Conservation (phyloP, 192 early-diverging fungal genomes). For the Gigaspora rosea region DNA sequence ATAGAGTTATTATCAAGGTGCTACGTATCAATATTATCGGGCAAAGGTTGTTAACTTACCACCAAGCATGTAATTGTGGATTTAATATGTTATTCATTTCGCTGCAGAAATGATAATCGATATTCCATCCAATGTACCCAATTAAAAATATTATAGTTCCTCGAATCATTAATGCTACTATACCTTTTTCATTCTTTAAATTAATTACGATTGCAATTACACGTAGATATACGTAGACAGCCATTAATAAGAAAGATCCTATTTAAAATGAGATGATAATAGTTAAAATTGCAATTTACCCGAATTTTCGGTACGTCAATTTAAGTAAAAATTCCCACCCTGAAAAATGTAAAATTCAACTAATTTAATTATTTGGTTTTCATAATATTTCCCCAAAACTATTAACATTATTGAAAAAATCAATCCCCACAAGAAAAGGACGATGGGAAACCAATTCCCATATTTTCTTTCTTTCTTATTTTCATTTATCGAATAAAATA, state of each 20-base stretch:
- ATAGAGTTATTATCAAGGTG: not conserved
- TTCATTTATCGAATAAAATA: conserved; percentile 40
- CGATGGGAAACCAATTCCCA: conserved; percentile 42
- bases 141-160: conserved; percentile 23
- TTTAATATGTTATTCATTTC: not conserved
- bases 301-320: too few relatives aligned
- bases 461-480: conserved; percentile 35
- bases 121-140: conserved; percentile 8
- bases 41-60: conserved; percentile 1
- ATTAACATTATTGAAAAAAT: conserved; percentile 36
- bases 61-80: too few relatives aligned
- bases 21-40: not conserved
- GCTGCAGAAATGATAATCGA: conserved; percentile 6
- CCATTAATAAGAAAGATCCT: conserved; percentile 7
- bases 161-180: conserved; percentile 2
- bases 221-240: not conserved
- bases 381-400: conserved; percentile 25
- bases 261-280: too few relatives aligned
- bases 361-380: conserved; percentile 11
- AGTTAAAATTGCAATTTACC: too few relatives aligned
- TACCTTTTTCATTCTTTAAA: conserved; percentile 4
- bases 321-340: not conserved
- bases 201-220: conserved; percentile 7
- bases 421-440: too few relatives aligned
- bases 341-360: conserved; percentile 13